Conservation (phyloP, 169 alveolate species). For the Cryptosporidium sp. region DNA sequence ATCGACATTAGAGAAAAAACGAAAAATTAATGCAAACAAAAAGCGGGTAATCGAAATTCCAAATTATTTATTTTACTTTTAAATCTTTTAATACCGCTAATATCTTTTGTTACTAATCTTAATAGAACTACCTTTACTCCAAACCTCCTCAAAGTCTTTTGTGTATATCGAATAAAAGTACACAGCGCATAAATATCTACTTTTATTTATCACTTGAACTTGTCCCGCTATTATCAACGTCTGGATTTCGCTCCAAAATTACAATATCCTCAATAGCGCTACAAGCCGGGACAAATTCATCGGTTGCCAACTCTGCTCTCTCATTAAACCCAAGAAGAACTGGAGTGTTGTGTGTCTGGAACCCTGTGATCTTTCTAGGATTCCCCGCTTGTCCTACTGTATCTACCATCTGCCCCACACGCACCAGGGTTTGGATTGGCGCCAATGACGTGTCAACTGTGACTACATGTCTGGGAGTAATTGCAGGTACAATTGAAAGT, state of each 20-base stretch:
- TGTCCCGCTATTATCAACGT: constrained; percentile 64
- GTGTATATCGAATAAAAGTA: background rate
- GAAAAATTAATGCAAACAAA: constrained; percentile 4
- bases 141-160: background rate
- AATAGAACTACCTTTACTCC: background rate
- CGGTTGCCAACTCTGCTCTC: constrained; percentile 94
- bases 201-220: background rate
- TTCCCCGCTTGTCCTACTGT: constrained; percentile 98
- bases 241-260: constrained; percentile 87
- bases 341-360: constrained; percentile 99
- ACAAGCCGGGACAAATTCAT: constrained; percentile 85
- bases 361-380: constrained; percentile 97
- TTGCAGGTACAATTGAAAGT: constrained; percentile 93
- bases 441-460: constrained; percentile 92
- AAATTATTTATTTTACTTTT: too few species aligned
- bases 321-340: constrained; percentile 92
- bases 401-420: constrained; percentile 96
- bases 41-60: background rate
- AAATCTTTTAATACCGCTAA: background rate
- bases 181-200: background rate
- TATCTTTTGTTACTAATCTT: background rate
- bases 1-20: constrained; percentile 23
- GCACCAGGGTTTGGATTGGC: constrained; percentile 87
- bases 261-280: constrained; percentile 87
- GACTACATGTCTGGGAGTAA: constrained; percentile 88